Evolutionary conservation across 805 yeast species (phyloP), one percentile per base, ranked within the genome.

Genomic region (Candida michaelii): DNA sequence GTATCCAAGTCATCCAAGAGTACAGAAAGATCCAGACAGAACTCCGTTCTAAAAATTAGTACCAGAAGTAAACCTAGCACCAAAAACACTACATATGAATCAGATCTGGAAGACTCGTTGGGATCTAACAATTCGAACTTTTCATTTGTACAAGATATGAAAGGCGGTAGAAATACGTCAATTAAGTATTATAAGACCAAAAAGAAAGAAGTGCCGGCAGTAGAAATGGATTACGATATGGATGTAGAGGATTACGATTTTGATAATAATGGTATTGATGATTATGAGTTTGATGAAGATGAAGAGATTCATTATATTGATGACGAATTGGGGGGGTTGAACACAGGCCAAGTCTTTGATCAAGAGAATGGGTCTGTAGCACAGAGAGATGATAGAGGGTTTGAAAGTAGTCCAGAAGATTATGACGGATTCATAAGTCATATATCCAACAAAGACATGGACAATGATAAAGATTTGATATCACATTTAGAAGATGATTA

Each of bases 141-240:
- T 44, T 69, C 74, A 1, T 70, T 70, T 48, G 68, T 66, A 8
- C 56, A 59, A 36, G 76, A 69, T 47, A 56, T 59, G 46, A 54
- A 46, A 7, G 73, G 73, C 2, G 76, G 76, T 9, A 53, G 74
- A 42, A 70, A 70, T 43, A 69, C 73, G 0, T 68, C 74, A 0
- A 68, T 70, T 10, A 70, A 70, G 49, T 70, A 70, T 45, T 70
- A 70, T 43, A 70, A 70, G 43, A 60, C 65, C 5, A 21, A 21
- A 21, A 25, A 27, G 27, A 18, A 27, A 31, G 9, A 35, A 40
- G 35, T 16, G 4, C 23, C 25, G 31, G 19, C 19, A 33, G 7
- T 47, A 44, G 11, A 33, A n/a, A 4, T 31, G 14, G 29, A 66
- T 32, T 46, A 60, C 30, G 71, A 62, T 40, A 52, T 53, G 14